Conservation (phyloP, 2,329 filamentous ascomycete genomes). For the Colletotrichum sublineola region DNA sequence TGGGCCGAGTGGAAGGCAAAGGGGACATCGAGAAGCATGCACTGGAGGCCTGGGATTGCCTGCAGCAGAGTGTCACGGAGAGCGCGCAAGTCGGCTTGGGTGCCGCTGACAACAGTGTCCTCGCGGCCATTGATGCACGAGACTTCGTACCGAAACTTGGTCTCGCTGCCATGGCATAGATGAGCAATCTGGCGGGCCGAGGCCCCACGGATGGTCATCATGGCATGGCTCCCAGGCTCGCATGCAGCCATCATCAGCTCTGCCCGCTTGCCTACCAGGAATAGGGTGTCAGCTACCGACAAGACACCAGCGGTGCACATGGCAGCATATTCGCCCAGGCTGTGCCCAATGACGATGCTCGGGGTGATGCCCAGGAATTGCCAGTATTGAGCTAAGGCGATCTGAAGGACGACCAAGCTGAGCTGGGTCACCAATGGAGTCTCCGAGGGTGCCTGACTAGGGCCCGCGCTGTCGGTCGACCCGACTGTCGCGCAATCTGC, state of each 20-base stretch:
- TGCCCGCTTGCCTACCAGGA: conserved; percentile 79
- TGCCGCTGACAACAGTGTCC: conserved; percentile 76
- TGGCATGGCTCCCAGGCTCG: no score
- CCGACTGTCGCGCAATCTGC: no score
- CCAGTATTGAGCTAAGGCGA: conserved; percentile 50
- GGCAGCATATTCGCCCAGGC: conserved; percentile 80
- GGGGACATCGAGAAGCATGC: conserved; percentile 60
- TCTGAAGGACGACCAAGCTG: conserved; percentile 6
- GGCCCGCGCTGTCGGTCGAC: no score
- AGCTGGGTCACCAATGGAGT: no score
- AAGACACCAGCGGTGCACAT: conserved; percentile 78
- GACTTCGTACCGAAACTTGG: conserved; percentile 45
- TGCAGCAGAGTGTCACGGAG: no score
- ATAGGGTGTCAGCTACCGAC: conserved; percentile 77
- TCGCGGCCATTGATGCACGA: conserved; percentile 82
- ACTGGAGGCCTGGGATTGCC: conserved; percentile 52
- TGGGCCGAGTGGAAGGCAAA: conserved; percentile 68
- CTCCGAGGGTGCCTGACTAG: no score
- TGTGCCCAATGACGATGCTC: conserved; percentile 71
- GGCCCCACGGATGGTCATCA: no score
- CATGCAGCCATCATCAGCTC: conserved; percentile 12
- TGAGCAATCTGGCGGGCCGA: no score
- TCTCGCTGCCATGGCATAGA: no score
- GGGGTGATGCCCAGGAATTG: conserved; percentile 66
- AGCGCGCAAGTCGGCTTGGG: conserved; percentile 45